These are phyloP conservation scores for Pseudevernia furfuracea DNA, from an alignment of 495 filamentous ascomycete species.

Conservation along the genomic window DNA sequence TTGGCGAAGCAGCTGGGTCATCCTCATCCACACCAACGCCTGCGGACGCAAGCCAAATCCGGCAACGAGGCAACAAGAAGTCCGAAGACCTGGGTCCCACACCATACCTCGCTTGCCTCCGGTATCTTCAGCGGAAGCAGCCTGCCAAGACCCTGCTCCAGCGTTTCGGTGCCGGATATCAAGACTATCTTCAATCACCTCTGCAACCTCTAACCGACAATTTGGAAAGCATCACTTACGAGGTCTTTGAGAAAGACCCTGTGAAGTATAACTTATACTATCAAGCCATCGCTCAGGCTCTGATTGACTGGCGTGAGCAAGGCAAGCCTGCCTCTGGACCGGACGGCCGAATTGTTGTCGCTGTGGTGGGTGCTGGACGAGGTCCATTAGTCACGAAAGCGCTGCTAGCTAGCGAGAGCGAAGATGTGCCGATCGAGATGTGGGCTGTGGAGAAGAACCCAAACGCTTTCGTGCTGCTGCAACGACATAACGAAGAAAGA, in stretches of 20 bases:
- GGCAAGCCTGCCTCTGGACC: slow-evolving; percentile 64
- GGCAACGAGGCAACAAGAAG: slow-evolving; percentile 37
- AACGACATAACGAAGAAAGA: slow-evolving; percentile 68
- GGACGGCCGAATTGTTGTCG: slow-evolving; percentile 69
- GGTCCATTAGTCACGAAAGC: slow-evolving; percentile 86
- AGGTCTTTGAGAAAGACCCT: slow-evolving; percentile 97
- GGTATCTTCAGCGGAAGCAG: slow-evolving; percentile 76
- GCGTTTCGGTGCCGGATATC: slow-evolving; percentile 67
- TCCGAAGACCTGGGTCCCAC: slow-evolving; percentile 44
- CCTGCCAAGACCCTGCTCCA: slow-evolving; percentile 57
- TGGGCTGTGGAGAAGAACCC: slow-evolving; percentile 98
- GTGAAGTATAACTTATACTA: slow-evolving; percentile 98
- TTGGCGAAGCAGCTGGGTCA: slow-evolving; percentile 38
- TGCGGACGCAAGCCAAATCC: slow-evolving; percentile 47
- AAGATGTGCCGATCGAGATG: slow-evolving; percentile 68
- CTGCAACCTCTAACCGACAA: slow-evolving; percentile 94
- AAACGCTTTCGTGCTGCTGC: slow-evolving; percentile 87
- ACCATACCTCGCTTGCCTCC: slow-evolving; percentile 71
- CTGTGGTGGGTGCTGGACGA: slow-evolving; percentile 86
- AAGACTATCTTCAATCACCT: slow-evolving; percentile 92
- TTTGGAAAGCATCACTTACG: slow-evolving; percentile 92
- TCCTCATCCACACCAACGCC: slow-evolving; percentile 64
- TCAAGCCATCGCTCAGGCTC: slow-evolving; percentile 67
- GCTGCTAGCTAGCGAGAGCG: slow-evolving; percentile 64
- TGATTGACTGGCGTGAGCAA: slow-evolving; percentile 68